These are phyloP conservation scores for Fusarium dimerum DNA, from an alignment of 2,329 filamentous ascomycete species.

Conservation along the genomic window DNA sequence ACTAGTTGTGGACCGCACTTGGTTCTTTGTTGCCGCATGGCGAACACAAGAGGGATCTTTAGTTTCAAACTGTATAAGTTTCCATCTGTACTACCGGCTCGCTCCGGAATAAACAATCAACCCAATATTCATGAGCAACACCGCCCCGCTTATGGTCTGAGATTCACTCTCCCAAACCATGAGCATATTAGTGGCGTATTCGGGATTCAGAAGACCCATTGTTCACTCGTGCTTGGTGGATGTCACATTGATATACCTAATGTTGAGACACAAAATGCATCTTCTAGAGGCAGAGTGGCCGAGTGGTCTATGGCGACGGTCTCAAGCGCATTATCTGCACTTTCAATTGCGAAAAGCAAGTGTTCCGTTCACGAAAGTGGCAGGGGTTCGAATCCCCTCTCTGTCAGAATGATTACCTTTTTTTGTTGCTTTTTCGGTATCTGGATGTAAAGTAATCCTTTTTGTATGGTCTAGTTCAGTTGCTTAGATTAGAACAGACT, in stretches of 20 bases:
- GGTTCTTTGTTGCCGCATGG: no score
- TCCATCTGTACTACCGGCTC: constrained; percentile 19
- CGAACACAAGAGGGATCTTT: background rate
- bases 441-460: no score
- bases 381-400: constrained; percentile 28
- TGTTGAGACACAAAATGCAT: background rate
- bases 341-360: constrained; percentile 18
- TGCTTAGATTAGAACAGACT: no score
- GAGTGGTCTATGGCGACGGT: constrained; percentile 26
- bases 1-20: background rate
- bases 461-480: background rate
- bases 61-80: background rate
- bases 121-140: constrained; percentile 13
- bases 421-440: background rate
- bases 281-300: constrained; percentile 19
- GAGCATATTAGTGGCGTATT: no score
- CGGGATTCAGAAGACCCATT: background rate
- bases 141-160: constrained; percentile 31
- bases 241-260: background rate
- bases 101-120: constrained; percentile 12
- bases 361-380: constrained; percentile 29
- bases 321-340: constrained; percentile 22
- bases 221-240: no score
- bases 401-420: constrained; percentile 8
- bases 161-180: background rate